Evolutionary conservation across 176 grass and related monocot species (phyloP).

Genomic region (Puya raimondii): DNA sequence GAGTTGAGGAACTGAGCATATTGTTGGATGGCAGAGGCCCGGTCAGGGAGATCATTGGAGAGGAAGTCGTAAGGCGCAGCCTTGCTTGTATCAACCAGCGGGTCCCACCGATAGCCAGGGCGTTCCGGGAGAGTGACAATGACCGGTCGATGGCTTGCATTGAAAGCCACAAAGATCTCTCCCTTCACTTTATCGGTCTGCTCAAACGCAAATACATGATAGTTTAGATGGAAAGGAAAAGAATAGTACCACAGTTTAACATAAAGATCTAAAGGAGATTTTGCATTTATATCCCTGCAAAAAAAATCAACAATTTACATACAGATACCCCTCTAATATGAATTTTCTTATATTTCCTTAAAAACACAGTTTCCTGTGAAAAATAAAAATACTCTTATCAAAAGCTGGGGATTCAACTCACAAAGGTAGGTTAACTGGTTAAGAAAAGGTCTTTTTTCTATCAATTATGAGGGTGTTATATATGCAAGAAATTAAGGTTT

Average conservation of each 20-base stretch:
- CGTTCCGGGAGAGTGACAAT: conserved; percentile 44
- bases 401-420: too few species aligned
- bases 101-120: conserved; percentile 60
- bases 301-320: not conserved
- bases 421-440: too few species aligned
- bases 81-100: conserved; percentile 72
- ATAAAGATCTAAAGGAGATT: too few species aligned
- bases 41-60: conserved; percentile 41
- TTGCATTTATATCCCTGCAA: too few species aligned
- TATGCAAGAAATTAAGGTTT: too few species aligned
- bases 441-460: too few species aligned
- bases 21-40: conserved; percentile 22
- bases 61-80: conserved; percentile 74
- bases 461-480: too few species aligned
- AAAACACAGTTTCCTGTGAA: too few species aligned
- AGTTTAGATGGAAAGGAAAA: not conserved
- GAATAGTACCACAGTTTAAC: not conserved
- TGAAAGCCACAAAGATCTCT: conserved; percentile 93
- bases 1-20: conserved; percentile 62
- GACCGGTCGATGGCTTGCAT: conserved; percentile 57
- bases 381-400: too few species aligned
- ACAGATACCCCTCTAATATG: not conserved
- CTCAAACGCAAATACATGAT: not conserved
- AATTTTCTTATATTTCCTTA: not conserved
- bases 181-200: conserved; percentile 53